A percentile compares a stretch with the other conserved stretches of the same genome.
phyloP scores from a whole-genome alignment of 805 yeast genomes.

The Lachancea sp. region DNA sequence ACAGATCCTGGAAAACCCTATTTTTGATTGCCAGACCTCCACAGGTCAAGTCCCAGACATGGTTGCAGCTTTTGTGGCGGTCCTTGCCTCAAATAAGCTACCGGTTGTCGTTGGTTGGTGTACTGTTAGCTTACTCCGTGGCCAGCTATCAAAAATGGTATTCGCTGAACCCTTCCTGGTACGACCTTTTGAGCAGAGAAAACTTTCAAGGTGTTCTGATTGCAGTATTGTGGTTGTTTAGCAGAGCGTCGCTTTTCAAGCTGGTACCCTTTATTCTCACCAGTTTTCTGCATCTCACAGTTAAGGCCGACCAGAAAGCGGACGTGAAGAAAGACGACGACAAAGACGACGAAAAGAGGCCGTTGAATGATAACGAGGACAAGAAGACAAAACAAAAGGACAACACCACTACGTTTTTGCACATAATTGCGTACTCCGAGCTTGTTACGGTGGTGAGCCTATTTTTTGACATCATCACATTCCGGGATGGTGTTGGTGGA shows the following conservation, averaged over 20 bases:
- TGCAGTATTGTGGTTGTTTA: constrained; percentile 53
- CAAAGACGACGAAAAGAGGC: constrained; percentile 9
- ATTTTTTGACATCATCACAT: constrained; percentile 49
- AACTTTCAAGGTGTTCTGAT: constrained; percentile 65
- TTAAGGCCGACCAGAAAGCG: constrained; percentile 7
- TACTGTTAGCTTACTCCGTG: constrained; percentile 44
- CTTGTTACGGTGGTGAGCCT: constrained; percentile 47
- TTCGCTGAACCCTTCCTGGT: constrained; percentile 52
- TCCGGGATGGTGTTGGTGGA: constrained; percentile 61
- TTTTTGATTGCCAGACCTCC: constrained; percentile 22
- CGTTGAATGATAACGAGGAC: constrained; percentile 11
- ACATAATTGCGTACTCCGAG: constrained; percentile 54
- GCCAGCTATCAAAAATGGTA: constrained; percentile 57
- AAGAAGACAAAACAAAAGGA: constrained; percentile 12
- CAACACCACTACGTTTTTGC: constrained; percentile 15
- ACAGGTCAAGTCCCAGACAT: constrained; percentile 6
- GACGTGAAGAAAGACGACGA: constrained; percentile 12
- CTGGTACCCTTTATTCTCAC: constrained; percentile 53
- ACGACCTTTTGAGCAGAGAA: constrained; percentile 61
- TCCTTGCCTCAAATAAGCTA: constrained; percentile 43
- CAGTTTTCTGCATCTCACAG: constrained; percentile 51
- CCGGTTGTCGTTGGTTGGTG: constrained; percentile 51
- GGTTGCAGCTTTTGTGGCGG: constrained; percentile 28
- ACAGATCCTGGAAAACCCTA: constrained; percentile 32
- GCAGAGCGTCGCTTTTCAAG: constrained; percentile 60